These are phyloP conservation scores for Aspergillus homomorphus DNA, from an alignment of 495 filamentous ascomycete species.

Conservation along the genomic window DNA sequence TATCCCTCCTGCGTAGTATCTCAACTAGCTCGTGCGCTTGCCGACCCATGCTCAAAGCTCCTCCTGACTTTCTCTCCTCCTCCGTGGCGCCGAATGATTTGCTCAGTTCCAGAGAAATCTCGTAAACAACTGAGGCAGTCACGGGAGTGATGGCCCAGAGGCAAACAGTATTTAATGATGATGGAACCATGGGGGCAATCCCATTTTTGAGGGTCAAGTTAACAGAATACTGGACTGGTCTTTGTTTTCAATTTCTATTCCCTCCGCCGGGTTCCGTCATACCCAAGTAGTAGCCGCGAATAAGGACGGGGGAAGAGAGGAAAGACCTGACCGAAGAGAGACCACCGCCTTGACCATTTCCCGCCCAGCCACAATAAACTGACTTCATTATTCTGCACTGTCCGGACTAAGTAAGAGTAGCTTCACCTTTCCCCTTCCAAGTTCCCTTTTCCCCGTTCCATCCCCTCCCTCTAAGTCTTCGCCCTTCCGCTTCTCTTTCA, in stretches of 20 bases:
- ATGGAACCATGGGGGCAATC: background rate
- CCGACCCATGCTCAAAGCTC: background rate
- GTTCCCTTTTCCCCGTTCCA: background rate
- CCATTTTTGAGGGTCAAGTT: no score
- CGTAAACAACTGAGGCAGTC: no score
- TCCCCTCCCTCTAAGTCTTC: background rate
- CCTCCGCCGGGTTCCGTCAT: background rate
- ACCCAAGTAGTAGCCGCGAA: background rate
- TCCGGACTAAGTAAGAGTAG: slow-evolving; percentile 2
- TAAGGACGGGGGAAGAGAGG: background rate
- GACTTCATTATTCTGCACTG: slow-evolving; percentile 16
- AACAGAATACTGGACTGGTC: no score
- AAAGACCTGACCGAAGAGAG: no score
- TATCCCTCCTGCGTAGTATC: background rate
- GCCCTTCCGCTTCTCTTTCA: background rate
- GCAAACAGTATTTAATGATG: no score
- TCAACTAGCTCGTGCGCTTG: background rate
- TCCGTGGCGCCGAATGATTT: background rate
- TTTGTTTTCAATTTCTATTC: background rate
- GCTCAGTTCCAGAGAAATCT: no score
- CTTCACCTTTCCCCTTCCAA: slow-evolving; percentile 15
- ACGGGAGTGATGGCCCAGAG: no score
- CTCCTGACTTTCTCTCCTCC: background rate
- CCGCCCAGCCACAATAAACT: slow-evolving; percentile 15
- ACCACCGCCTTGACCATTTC: slow-evolving; percentile 6